Conservation (phyloP, 768 basidiomycete species). For the Psilocybe subaeruginosa region DNA sequence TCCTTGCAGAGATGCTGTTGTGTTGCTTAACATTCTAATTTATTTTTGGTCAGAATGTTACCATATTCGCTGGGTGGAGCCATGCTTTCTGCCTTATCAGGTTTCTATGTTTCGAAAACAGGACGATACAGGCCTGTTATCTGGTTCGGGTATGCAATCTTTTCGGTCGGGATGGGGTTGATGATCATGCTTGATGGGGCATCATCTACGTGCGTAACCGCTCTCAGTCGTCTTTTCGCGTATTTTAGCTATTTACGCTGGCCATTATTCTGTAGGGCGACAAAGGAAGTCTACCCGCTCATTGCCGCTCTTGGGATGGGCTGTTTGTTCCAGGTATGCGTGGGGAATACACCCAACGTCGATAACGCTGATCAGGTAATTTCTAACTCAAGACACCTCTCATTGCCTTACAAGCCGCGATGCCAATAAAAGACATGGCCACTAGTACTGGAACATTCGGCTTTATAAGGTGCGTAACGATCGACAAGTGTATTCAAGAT, state of each 20-base stretch:
- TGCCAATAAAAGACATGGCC: constrained; percentile 89
- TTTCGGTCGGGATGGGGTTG: too few species aligned
- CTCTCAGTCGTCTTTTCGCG: too few species aligned
- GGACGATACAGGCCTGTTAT: too few species aligned
- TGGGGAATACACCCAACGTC: too few species aligned
- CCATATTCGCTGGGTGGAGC: constrained; percentile 69
- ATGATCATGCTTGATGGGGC: too few species aligned
- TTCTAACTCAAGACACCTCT: constrained; percentile 47
- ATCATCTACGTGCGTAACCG: constrained; percentile 34
- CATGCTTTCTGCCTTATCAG: constrained; percentile 14
- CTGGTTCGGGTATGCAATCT: too few species aligned
- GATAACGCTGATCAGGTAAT: too few species aligned
- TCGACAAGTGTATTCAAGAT: background rate
- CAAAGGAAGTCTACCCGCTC: constrained; percentile 65
- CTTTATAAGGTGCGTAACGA: constrained; percentile 57
- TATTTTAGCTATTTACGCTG: too few species aligned
- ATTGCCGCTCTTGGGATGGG: constrained; percentile 68
- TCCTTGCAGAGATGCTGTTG: too few species aligned
- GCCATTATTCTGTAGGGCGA: constrained; percentile 43
- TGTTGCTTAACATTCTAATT: too few species aligned
- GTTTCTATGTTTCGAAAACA: too few species aligned
- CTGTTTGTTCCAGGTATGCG: constrained; percentile 53
- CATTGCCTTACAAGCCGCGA: constrained; percentile 80
- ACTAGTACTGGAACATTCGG: constrained; percentile 74
- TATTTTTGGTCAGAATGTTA: constrained; percentile 51